Evolutionary conservation across 2,329 filamentous ascomycete genomes (phyloP).

Genomic region (Macrophomina tecta): DNA sequence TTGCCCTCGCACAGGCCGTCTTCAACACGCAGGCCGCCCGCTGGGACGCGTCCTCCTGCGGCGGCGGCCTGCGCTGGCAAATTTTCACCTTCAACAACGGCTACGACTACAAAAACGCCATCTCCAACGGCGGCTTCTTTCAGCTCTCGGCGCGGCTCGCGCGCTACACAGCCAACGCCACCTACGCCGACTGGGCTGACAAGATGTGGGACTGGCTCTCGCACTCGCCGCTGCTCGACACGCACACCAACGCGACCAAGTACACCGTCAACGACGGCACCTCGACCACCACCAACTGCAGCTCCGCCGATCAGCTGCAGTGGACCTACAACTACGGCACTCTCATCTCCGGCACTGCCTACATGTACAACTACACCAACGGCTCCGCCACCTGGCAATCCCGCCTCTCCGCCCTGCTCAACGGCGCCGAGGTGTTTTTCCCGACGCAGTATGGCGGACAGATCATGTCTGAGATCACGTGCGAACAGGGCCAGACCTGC

Average conservation of each 20-base stretch:
- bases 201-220: constrained; percentile 45
- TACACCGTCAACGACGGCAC: constrained; percentile 40
- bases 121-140: constrained; percentile 47
- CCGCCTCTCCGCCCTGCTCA: constrained; percentile 41
- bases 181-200: constrained; percentile 45
- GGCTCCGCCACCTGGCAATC: constrained; percentile 42
- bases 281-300: constrained; percentile 34
- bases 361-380: constrained; percentile 49
- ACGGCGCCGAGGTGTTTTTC: constrained; percentile 49
- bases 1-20: constrained; percentile 50
- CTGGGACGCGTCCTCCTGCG: constrained; percentile 41
- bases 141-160: constrained; percentile 46
- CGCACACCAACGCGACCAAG: constrained; percentile 20
- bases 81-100: constrained; percentile 44
- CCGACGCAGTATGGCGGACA: constrained; percentile 38
- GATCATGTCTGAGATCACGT: constrained; percentile 52
- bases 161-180: constrained; percentile 45
- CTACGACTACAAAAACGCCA: constrained; percentile 47
- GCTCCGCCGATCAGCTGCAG: constrained; percentile 38
- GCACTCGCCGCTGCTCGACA: constrained; percentile 33
- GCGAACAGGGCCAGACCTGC: constrained; percentile 49
- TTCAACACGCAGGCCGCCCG: constrained; percentile 46
- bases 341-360: constrained; percentile 41
- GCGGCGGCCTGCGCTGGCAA: constrained; percentile 46
- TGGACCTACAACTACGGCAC: constrained; percentile 49